Evolutionary conservation across 257 asterid species (phyloP), one percentile per base, ranked within the genome.

Genomic region (Fraxinus excelsior): DNA sequence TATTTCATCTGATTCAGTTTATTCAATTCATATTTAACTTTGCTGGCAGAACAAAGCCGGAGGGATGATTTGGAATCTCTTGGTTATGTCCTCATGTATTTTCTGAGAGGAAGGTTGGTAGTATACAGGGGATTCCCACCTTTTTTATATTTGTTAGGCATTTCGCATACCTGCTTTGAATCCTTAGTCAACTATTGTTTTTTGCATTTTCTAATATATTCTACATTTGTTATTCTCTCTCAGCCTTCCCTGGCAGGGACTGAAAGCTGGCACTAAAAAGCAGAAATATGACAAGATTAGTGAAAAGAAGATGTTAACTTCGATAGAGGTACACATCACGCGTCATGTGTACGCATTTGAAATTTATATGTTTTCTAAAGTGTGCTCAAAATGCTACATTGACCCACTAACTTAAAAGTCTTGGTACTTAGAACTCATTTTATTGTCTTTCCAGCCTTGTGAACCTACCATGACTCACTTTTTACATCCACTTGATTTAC

Each of bases 161-260:
- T 46, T 31, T 31, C 49, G 46, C 74, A 12, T 42, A 49, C 19
- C 40, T 46, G n/a, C 32, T 67, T 46, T 49, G 69, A n/a, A 32
- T 49, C 46, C n/a, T 75, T 14, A 40, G 74, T 67, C 70, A 67
- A 68, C 28, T 46, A 60, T 32, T 12, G 3, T 10, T 46, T 26
- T 23, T 62, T 62, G 31, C n/a, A 25, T 8, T 62, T 62, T 26
- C 34, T 62, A 62, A 62, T 26, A 62, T 23, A 3, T 58, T 58
- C 16, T 25, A 25, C 68, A 26, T 62, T 3, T 26, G 19, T 79
- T 70, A 66, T 73, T 49, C 74, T 79, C 56, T 67, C 67, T 49
- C 49, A 79, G 82, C 78, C 82, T 79, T 79, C 82, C 82, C 10
- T 79, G 82, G 82, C 82, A 79, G 78, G 82, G 82, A 79, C 72